Evolutionary conservation across 2,329 filamentous ascomycete species (phyloP), one percentile per base, ranked within the genome.

Genomic region (Trichoderma cornu-damae): DNA sequence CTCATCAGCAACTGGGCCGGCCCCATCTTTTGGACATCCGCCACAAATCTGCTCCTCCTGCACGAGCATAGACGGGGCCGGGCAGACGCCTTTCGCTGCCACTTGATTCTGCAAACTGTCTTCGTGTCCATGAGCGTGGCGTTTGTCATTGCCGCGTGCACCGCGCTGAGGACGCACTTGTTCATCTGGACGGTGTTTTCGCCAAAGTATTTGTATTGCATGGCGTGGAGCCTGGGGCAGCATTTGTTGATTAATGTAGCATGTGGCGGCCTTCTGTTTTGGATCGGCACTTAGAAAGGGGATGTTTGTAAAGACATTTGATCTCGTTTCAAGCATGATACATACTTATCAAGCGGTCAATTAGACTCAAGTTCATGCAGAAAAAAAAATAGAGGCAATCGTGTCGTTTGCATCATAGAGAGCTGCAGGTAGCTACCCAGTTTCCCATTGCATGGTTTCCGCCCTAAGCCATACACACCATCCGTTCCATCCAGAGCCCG

Each of bases 131-230:
- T 77, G 1, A 84, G 84, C 61, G 72, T 89, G 53, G 72, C 84
- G 2, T 87, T 84, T 46, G 87, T 96, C 22, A 97, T 97, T 93
- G 83, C 81, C 12, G 91, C 93, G 14, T 99, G 94, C 71, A 91
- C 88, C 47, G 78, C 82, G 6, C 72, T 99, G 68, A 79, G 93
- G 63, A 90, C 89, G 28, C 94, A 99, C 77, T 72, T 99, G 58
- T 99, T 99, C 69, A 92, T 99, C 61, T 99, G 94, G 94, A 97
- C 93, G 0, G 94, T 99, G 9, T 99, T 99, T 72, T 96, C 90
- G 62, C 94, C 94, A 0, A 99, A 97, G 72, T 97, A 92, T 71
- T 74, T 99, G 63, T 99, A 96, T 70, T 89, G 85, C 62, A 87
- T 94, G 78, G 90, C 88, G 12, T 99, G 94, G 95, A 85, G 82